Conservation (phyloP, 805 yeast species). For the Cyberlindnera misumaiensis region DNA sequence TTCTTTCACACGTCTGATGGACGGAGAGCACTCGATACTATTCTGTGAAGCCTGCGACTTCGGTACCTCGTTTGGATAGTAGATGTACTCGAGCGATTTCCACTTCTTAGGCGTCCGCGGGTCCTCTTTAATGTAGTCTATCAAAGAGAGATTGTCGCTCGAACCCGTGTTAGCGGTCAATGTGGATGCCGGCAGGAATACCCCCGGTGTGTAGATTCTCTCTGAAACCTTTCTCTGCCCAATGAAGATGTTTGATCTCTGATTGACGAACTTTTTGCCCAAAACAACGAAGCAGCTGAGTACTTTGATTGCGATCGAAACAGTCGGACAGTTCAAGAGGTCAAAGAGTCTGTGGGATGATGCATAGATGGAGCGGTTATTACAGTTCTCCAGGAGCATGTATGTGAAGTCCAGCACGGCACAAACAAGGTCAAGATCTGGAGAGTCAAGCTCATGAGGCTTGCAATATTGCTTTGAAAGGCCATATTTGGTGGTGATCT, state of each 20-base stretch:
- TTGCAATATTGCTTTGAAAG: constrained; percentile 40
- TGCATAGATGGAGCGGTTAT: constrained; percentile 61
- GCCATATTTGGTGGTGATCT: constrained; percentile 44
- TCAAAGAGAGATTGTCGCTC: constrained; percentile 35
- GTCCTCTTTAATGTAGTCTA: constrained; percentile 38
- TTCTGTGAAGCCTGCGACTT: constrained; percentile 1
- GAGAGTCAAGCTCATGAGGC: constrained; percentile 35
- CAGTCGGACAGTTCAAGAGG: constrained; percentile 52
- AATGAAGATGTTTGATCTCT: constrained; percentile 22
- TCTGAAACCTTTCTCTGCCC: constrained; percentile 22
- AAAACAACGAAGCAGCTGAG: constrained; percentile 53
- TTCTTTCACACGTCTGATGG: constrained; percentile 10
- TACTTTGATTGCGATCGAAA: constrained; percentile 52
- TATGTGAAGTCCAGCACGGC: constrained; percentile 57
- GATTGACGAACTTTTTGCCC: constrained; percentile 52
- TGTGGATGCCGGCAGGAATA: constrained; percentile 43
- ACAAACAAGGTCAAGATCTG: constrained; percentile 42
- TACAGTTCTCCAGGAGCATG: constrained; percentile 59
- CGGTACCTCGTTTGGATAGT: constrained; percentile 27
- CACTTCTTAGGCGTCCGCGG: constrained; percentile 48
- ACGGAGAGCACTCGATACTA: constrained; percentile 10
- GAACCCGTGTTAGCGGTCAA: constrained; percentile 27
- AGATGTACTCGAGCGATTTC: constrained; percentile 48
- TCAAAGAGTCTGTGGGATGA: constrained; percentile 54
- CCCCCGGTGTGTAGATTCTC: constrained; percentile 39